A percentile compares a stretch with the other conserved stretches of the same genome.
phyloP scores from a whole-genome alignment of 495 filamentous ascomycete genomes.

The Neurospora terricola region DNA sequence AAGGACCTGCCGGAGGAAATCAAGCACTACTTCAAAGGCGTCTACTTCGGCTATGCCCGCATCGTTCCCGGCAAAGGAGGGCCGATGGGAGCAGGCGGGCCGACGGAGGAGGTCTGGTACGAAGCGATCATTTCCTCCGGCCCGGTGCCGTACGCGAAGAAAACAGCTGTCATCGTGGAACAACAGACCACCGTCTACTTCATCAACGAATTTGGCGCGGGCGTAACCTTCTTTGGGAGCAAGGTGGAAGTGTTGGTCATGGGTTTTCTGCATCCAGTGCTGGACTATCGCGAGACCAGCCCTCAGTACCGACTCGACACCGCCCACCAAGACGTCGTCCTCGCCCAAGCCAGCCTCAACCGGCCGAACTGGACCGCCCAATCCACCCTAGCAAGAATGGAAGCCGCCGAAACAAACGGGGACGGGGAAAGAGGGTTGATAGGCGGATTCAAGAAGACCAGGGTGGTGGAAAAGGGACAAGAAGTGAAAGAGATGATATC shows the following conservation, averaged over 20 bases:
- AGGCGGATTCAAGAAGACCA: slow-evolving; percentile 22
- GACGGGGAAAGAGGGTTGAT: slow-evolving; percentile 25
- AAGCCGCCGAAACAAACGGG: slow-evolving; percentile 19
- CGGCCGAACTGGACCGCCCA: slow-evolving; percentile 46
- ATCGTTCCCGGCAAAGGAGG: slow-evolving; percentile 12
- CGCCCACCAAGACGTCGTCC: slow-evolving; percentile 39
- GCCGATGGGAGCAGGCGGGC: background rate
- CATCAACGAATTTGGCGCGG: slow-evolving; percentile 37
- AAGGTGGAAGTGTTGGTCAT: slow-evolving; percentile 44
- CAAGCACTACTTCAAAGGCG: slow-evolving; percentile 40
- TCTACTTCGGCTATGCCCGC: slow-evolving; percentile 55
- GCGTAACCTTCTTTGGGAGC: slow-evolving; percentile 20
- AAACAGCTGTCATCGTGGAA: slow-evolving; percentile 26
- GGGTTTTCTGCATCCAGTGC: slow-evolving; percentile 40
- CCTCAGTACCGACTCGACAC: slow-evolving; percentile 32
- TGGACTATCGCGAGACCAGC: slow-evolving; percentile 15
- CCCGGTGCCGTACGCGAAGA: slow-evolving; percentile 27
- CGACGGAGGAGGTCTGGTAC: slow-evolving; percentile 31
- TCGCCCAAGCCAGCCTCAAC: slow-evolving; percentile 40
- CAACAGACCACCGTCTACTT: slow-evolving; percentile 32
- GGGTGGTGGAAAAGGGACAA: slow-evolving; percentile 27
- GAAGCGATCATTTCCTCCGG: slow-evolving; percentile 44
- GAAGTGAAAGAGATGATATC: background rate
- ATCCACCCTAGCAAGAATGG: slow-evolving; percentile 11
- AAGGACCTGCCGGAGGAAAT: slow-evolving; percentile 33